Base-by-base conservation (phyloP, 441 rosid genomes). In the Populus hybrid region DNA sequence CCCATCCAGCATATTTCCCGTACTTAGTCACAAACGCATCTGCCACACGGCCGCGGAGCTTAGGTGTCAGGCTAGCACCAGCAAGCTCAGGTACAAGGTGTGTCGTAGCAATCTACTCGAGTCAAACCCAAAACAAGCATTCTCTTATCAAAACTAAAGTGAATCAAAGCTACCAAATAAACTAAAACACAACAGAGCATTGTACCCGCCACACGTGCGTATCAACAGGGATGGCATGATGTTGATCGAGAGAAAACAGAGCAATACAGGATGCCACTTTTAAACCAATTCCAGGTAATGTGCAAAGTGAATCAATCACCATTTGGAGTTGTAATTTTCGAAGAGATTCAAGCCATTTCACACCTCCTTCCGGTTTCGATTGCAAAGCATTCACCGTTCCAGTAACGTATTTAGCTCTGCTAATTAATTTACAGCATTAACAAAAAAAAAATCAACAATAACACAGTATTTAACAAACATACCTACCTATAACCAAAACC, bases 1-100 rank as follows among this genome's bases (percentile, higher is more conserved):
- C 98, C 98, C 99, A 93, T 76, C 98, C 99, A 72, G 99, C 98
- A 88, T 92, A 91, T 76, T 88, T 90, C 20, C 98, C 98, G 78
- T 95, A 95, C 81, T 89, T 95, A 80, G 81, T 83, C 82, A 95
- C 98, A 86, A 93, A 95, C 21, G 98, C 98, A 84, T 92, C 94
- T 26, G 96, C 92, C 72, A 93, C 99, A 79, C 84, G 85, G 77
- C 79, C 70, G 82, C 87, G 84, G 73, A 92, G 90, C 87, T 92
- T 93, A 72, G 84, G 82, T 4, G 97, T 93, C 72, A 92, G 86
- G 34, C 91, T 91, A 28, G 90, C 81, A 80, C 94, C 93, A 38
- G 93, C 92, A 81, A 95, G 94, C 77, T 95, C 98, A 21, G 99
- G 99, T 18, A 93, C 82, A 75, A 93, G 94, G 85, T 88, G 69